Evolutionary conservation across 2,329 filamentous ascomycete species (phyloP), one percentile per base, ranked within the genome.

Genomic region (Exserohilum turcica): DNA sequence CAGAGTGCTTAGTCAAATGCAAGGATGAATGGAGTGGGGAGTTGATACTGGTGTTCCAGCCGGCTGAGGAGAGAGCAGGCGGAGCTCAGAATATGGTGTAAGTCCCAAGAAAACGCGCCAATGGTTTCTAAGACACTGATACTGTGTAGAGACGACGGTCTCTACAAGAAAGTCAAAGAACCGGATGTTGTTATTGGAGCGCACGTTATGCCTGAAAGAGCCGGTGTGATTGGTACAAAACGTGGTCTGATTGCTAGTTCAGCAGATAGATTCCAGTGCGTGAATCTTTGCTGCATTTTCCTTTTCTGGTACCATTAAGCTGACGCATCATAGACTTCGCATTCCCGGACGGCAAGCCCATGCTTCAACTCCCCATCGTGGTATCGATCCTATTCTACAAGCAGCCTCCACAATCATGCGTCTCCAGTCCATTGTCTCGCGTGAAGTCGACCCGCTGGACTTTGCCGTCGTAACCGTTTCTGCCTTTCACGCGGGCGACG

Each of bases 11-110:
- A 0, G 70, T 78, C 1, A 70, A 68, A 0, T 67, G 74, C 0
- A 76, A 70, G n/a, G 60, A 77, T 0, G 28, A 57, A 0, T 90
- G 87, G 87, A 75, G 68, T 8, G 87, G 87, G 0, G 89, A 85
- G 0, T 61, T 90, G 16, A 73, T 90, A 5, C 68, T 87, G 6
- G 70, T 85, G 2, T 90, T 90, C 67, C 88, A 90, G 62, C 87
- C 87, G 0, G 82, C 83, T 1, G 87, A 90, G 66, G 87, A 90
- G 68, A 77, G 81, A 1, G 85, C 81, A 0, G 79, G 76, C 0
- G 87, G 87, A 0, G 87, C 87, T 0, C 80, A 81, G 69, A 74
- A 84, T 19, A 87, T 87, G 84, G 76, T 87, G 38, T 42, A 42
- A 18, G 38, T 19, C 9, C 10, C 28, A 15, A 18, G 24, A 13